These are phyloP conservation scores for Trichoderma sp. DNA, from an alignment of 2,329 filamentous ascomycete genomes.

Conservation along the genomic window DNA sequence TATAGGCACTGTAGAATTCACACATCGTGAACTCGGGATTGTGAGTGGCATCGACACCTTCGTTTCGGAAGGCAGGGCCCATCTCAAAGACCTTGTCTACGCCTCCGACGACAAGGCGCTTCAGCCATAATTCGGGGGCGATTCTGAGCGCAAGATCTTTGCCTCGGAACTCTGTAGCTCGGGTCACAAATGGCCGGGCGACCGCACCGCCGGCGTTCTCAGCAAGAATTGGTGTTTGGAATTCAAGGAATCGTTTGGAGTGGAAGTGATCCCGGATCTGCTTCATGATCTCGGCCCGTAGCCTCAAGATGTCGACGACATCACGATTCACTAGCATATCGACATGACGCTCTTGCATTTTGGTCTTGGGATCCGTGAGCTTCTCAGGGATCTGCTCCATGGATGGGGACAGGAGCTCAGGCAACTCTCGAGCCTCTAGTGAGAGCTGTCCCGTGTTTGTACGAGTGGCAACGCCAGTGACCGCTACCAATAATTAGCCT, in stretches of 20 bases:
- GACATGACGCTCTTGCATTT: slow-evolving; percentile 75
- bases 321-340: slow-evolving; percentile 76
- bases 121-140: slow-evolving; percentile 92
- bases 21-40: slow-evolving; percentile 98
- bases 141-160: slow-evolving; percentile 76
- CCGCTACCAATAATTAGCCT: slow-evolving; percentile 46
- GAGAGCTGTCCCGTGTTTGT: slow-evolving; percentile 75
- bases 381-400: slow-evolving; percentile 74
- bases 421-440: slow-evolving; percentile 64
- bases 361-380: slow-evolving; percentile 67
- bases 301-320: slow-evolving; percentile 65
- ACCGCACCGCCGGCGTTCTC: slow-evolving; percentile 81
- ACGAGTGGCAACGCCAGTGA: slow-evolving; percentile 66
- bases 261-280: slow-evolving; percentile 73
- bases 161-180: slow-evolving; percentile 70
- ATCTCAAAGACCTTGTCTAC: slow-evolving; percentile 91
- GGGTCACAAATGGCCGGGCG: slow-evolving; percentile 81
- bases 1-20: slow-evolving; percentile 91
- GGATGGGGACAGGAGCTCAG: slow-evolving; percentile 71
- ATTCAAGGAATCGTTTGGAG: slow-evolving; percentile 72
- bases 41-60: slow-evolving; percentile 85
- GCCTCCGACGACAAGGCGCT: slow-evolving; percentile 84
- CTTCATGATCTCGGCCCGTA: slow-evolving; percentile 72
- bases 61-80: slow-evolving; percentile 87
- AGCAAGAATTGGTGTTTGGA: slow-evolving; percentile 85